These are phyloP conservation scores for Triangularia verruculosa DNA, from an alignment of 2,329 filamentous ascomycete genomes.

Conservation along the genomic window DNA sequence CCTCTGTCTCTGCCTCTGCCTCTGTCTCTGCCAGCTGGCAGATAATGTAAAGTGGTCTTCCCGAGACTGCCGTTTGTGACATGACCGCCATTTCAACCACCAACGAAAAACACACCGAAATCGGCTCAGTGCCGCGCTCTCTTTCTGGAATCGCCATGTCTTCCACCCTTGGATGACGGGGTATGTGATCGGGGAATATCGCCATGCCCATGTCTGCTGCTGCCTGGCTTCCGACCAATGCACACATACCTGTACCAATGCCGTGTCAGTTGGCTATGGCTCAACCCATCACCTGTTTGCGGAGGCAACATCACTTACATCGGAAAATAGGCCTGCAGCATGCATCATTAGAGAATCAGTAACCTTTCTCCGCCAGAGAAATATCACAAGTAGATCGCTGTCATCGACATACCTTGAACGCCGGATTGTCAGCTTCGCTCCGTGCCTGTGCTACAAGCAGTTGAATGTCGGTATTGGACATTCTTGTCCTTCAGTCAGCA, in stretches of 20 bases:
- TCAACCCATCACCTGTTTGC: not conserved
- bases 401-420: slow-evolving; percentile 49
- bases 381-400: too few species aligned
- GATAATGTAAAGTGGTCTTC: not conserved
- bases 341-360: slow-evolving; percentile 8
- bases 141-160: slow-evolving; percentile 28
- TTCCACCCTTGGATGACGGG: slow-evolving; percentile 23
- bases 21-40: not conserved
- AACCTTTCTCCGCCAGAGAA: not conserved
- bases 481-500: slow-evolving; percentile 42
- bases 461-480: slow-evolving; percentile 57
- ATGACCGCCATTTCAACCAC: not conserved
- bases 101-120: too few species aligned
- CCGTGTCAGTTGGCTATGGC: slow-evolving; percentile 8
- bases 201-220: slow-evolving; percentile 22
- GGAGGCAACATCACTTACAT: slow-evolving; percentile 43
- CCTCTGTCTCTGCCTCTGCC: not conserved
- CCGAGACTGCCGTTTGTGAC: not conserved
- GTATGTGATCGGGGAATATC: slow-evolving; percentile 21
- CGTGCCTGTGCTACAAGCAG: slow-evolving; percentile 55
- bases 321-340: slow-evolving; percentile 57
- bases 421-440: slow-evolving; percentile 50
- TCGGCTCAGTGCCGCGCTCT: slow-evolving; percentile 25
- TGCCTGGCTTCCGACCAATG: slow-evolving; percentile 56
- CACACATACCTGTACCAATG: slow-evolving; percentile 54